Percentiles rank a stretch among this genome's conserved stretches.
Evolutionary conservation across 805 yeast genomes (phyloP).

Genomic region (Wickerhamomyces kurtzmanii): DNA sequence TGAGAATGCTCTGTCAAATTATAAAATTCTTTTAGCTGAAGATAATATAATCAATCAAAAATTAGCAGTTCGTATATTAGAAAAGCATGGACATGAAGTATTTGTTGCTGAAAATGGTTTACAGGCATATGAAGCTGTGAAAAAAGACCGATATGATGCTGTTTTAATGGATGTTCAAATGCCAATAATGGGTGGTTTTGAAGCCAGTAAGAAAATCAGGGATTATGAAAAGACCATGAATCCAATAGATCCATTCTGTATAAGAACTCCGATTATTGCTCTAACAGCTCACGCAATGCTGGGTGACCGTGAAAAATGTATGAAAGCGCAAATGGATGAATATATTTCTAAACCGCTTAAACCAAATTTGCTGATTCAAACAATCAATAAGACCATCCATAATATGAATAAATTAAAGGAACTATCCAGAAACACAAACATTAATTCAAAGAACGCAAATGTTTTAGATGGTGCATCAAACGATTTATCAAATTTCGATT

Average conservation of each 20-base stretch:
- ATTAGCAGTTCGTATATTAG: conserved; percentile 74
- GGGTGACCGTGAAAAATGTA: conserved; percentile 81
- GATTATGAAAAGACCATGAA: conserved; percentile 80
- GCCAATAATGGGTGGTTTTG: conserved; percentile 96
- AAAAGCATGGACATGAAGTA: conserved; percentile 78
- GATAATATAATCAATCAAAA: conserved; percentile 85
- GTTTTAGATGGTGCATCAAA: too few species aligned
- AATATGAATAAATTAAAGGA: conserved; percentile 55
- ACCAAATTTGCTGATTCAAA: conserved; percentile 73
- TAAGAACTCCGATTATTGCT: conserved; percentile 82
- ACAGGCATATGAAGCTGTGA: conserved; percentile 71
- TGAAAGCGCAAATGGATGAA: conserved; percentile 89
- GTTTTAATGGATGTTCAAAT: conserved; percentile 90
- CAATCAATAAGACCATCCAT: conserved; percentile 77
- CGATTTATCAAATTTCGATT: too few species aligned
- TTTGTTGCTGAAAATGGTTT: conserved; percentile 82
- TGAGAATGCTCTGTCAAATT: conserved; percentile 68
- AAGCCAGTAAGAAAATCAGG: conserved; percentile 78
- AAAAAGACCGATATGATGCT: conserved; percentile 61
- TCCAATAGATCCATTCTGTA: conserved; percentile 58
- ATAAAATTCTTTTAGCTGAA: conserved; percentile 71
- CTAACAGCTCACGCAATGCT: conserved; percentile 91
- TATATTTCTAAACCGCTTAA: conserved; percentile 82
- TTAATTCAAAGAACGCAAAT: too few species aligned
- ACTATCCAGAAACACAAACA: too few species aligned